These are phyloP conservation scores for Tricholomella constricta DNA, from an alignment of 768 basidiomycete species.

Conservation along the genomic window DNA sequence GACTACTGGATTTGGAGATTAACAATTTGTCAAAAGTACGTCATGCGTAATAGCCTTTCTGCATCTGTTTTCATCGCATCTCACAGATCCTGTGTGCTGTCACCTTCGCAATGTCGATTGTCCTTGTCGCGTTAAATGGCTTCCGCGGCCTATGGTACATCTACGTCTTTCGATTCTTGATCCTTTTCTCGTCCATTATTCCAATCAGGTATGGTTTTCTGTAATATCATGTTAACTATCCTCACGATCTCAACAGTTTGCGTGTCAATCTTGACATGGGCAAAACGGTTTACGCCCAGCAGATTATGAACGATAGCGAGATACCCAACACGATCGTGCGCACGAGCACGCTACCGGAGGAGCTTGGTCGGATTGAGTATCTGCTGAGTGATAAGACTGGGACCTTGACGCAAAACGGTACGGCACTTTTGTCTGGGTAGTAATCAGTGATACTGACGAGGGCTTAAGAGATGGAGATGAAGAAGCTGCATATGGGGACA, in stretches of 20 bases:
- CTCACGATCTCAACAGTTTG: conserved; percentile 52
- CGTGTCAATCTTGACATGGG: conserved; percentile 99
- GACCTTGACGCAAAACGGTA: conserved; percentile 96
- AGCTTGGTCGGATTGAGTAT: conserved; percentile 94
- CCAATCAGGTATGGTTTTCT: conserved; percentile 83
- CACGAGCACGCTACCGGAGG: conserved; percentile 97
- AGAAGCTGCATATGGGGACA: conserved; percentile 97
- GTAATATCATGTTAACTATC: not conserved
- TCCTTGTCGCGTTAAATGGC: conserved; percentile 93
- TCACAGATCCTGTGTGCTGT: conserved; percentile 88
- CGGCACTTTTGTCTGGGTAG: conserved; percentile 19
- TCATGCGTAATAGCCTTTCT: conserved; percentile 17
- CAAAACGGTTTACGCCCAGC: conserved; percentile 95
- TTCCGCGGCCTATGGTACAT: conserved; percentile 96
- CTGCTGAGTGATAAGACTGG: conserved; percentile 97
- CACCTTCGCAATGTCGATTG: conserved; percentile 88
- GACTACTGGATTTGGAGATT: conserved; percentile 90
- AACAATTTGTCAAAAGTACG: conserved; percentile 94
- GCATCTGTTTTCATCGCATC: not conserved
- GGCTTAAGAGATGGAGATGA: conserved; percentile 94
- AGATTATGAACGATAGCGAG: conserved; percentile 91
- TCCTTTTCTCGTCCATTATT: conserved; percentile 98
- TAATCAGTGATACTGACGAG: not conserved
- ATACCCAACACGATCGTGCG: conserved; percentile 96
- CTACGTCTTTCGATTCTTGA: conserved; percentile 95